Evolutionary conservation across 2,329 filamentous ascomycete species (phyloP), one percentile per base, ranked within the genome.

Genomic region (Colletotrichum sp.): DNA sequence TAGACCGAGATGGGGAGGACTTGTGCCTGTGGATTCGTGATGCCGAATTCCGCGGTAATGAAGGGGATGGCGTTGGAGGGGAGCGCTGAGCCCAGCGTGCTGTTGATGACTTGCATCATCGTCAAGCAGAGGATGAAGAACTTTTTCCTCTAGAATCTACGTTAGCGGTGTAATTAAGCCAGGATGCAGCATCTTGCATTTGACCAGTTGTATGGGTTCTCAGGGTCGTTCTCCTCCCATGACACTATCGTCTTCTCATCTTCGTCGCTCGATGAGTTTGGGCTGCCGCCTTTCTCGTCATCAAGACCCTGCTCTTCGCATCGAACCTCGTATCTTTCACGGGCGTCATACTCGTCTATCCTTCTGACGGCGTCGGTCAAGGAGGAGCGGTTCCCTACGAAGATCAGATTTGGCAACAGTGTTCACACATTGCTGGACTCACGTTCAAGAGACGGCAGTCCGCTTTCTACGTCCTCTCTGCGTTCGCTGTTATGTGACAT

Each of bases 81-180:
- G 7, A 94, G 84, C 0, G 91, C 86, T 55, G 90, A 93, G 2
- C 89, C 90, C 82, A 94, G 90, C 12, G 92, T 94, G 31, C 89
- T 91, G 80, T 94, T 94, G 79, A 93, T 85, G 57, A 94, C 91
- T 67, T 88, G 86, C 75, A 89, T 80, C 82, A 91, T 90, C 2
- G 88, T 87, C 1, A 89, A 86, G 31, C 90, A 78, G 3, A 92
- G 78, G 8, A 93, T 86, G 47, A 84, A 82, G 3, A 82, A 76
- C 79, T 93, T 94, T 77, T 86, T 90, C 64, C 77, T 77, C 87
- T 91, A 75, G 15, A n/a, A 16, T 36, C 8, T 59, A 36, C 18
- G 54, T 75, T 43, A 55, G 6, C 43, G 18, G 16, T 15, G n/a
- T 18, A 9, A 24, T 15, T 7, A 18, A n/a, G 13, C 5, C 3